Conservation (phyloP, 495 filamentous ascomycete species). For the Pyrenula aspistea region DNA sequence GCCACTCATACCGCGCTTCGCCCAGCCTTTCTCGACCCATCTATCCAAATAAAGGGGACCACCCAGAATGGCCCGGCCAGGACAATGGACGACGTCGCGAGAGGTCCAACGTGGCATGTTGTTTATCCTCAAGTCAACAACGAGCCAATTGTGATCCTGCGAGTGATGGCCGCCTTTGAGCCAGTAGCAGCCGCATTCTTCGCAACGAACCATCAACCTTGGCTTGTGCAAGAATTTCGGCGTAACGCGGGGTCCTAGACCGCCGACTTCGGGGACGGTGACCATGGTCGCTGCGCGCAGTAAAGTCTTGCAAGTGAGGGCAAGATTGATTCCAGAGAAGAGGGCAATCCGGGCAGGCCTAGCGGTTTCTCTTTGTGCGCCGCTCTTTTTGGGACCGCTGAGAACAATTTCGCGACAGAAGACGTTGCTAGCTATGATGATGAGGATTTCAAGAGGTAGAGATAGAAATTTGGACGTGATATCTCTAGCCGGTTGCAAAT, state of each 20-base stretch:
- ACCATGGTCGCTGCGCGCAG: background rate
- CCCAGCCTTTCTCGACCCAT: background rate
- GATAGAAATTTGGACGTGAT: background rate
- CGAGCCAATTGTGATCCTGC: background rate
- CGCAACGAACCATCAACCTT: background rate
- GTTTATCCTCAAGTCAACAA: background rate
- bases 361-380: background rate
- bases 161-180: background rate
- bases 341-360: background rate
- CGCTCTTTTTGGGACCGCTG: background rate
- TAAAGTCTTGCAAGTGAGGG: background rate
- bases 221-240: background rate
- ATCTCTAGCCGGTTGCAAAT: too few species aligned
- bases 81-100: background rate
- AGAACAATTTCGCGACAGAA: background rate
- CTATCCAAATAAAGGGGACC: background rate
- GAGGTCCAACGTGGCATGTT: background rate
- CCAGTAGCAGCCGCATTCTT: background rate
- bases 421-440: background rate
- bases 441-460: background rate
- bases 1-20: background rate
- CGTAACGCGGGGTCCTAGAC: background rate
- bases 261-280: background rate
- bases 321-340: background rate
- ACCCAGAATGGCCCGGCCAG: background rate